phyloP scores from a whole-genome alignment of 1,284 basidiomycete species.

The Puccinia novopanici region DNA sequence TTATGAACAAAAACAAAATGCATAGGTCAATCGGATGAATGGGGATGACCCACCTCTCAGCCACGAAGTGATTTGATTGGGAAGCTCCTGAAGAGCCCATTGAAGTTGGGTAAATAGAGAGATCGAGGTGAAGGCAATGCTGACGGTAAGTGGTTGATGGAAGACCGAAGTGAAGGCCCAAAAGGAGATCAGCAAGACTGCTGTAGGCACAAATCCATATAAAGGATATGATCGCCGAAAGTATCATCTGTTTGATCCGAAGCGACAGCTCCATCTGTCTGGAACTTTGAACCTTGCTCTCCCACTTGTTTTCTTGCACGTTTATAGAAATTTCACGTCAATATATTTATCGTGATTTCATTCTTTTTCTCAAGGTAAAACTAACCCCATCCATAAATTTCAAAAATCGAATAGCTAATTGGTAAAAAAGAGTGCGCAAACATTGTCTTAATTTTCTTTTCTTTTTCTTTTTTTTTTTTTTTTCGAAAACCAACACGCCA shows the following conservation, averaged over 20 bases:
- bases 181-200: constrained; percentile 47
- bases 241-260: constrained; percentile 67
- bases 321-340: constrained; percentile 1
- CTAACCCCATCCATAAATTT: constrained; percentile 61
- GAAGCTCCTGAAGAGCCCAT: constrained; percentile 41
- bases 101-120: constrained; percentile 64
- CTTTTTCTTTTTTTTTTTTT: too few species aligned
- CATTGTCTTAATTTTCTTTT: neutral
- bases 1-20: neutral
- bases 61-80: constrained; percentile 49
- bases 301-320: constrained; percentile 59
- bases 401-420: constrained; percentile 48
- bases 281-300: constrained; percentile 37
- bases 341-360: neutral
- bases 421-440: neutral
- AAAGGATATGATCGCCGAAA: constrained; percentile 66
- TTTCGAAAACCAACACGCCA: neutral
- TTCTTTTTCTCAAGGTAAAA: neutral
- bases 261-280: constrained; percentile 33
- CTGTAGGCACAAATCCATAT: constrained; percentile 49
- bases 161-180: constrained; percentile 61
- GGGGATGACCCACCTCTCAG: constrained; percentile 32
- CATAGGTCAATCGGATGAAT: neutral
- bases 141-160: constrained; percentile 45
- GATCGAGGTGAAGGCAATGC: constrained; percentile 51